Base-by-base conservation (phyloP, 495 filamentous ascomycete species). In the Xylaria grammica region DNA sequence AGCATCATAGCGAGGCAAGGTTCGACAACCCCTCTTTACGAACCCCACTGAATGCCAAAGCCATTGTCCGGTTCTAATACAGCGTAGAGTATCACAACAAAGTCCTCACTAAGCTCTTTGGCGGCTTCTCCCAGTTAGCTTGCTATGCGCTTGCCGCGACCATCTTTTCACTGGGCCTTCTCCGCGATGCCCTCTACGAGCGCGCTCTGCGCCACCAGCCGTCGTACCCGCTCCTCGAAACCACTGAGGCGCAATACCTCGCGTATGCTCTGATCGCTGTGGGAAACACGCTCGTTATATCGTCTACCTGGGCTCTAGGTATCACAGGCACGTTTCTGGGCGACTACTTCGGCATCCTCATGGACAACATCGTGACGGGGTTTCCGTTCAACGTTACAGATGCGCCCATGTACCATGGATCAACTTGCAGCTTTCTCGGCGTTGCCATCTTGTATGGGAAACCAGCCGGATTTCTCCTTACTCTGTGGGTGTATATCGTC, bases 271-370 rank as follows among this genome's bases (percentile, higher is more conserved):
- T 97, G 44, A 83, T 98, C 68, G 82, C 83, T 46, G 61, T 81
- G 42, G 96, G 95, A 48, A 97, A 97, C 71, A 77, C 91, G 58
- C 86, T 99, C 19, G 95, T 99, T 27, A 74, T 98, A 19, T 88
- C 88, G 30, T 91, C 87, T 64, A 98, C 96, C 80, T 97, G 88
- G 86, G 90, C 88, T 29, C 85, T 99, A n/a, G 95, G 95, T 48
- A 83, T 99, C 65, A 98, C 95, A 10, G 96, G 95, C 60, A 99
- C 95, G 67, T 99, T 97, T 75, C 82, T 99, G 27, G 95, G 95
- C 61, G 95, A 99, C 80, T 99, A 99, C 81, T 99, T 97, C 71
- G 95, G 95, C 40, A 98, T 99, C 73, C 82, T 99, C 66, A 96
- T 98, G 95, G 93, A 97, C 72, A 82, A 87, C 71, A 92, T 91